phyloP scores from a whole-genome alignment of 371 early-diverging fungal genomes.

The Sporodiniella umbellata region DNA sequence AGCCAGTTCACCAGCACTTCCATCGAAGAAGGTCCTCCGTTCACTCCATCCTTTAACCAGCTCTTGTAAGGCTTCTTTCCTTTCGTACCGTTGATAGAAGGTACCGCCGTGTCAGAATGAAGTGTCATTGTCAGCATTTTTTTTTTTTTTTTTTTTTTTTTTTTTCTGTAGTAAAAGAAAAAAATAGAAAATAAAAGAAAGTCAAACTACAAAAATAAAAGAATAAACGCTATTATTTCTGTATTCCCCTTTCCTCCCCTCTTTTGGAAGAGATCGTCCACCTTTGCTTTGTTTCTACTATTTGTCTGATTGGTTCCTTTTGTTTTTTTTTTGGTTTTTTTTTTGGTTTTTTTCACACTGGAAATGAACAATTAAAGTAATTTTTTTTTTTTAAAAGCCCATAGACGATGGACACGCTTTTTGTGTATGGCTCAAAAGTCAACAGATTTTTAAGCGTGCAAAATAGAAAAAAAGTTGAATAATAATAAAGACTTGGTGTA shows the following conservation, averaged over 20 bases:
- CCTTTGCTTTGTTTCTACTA: constrained; percentile 11
- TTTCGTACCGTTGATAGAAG: constrained; percentile 20
- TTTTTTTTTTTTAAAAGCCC: no score
- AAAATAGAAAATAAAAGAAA: constrained; percentile 9
- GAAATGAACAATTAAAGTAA: constrained; percentile 2
- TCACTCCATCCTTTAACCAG: constrained; percentile 49
- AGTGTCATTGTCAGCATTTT: constrained; percentile 32
- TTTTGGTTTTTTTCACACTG: background rate
- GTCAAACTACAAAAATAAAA: background rate
- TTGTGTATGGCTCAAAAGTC: no score
- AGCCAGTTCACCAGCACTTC: constrained; percentile 44
- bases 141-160: background rate
- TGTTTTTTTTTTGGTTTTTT: constrained; percentile 11
- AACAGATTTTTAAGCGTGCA: no score
- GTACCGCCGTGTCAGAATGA: constrained; percentile 9
- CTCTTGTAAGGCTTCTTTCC: constrained; percentile 50
- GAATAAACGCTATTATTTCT: constrained; percentile 4
- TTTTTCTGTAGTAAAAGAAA: constrained; percentile 1
- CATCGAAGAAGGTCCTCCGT: constrained; percentile 48
- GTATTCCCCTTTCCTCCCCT: constrained; percentile 4
- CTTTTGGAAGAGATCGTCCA: constrained; percentile 18
- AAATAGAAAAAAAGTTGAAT: no score
- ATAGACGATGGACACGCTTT: no score
- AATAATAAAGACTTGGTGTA: no score
- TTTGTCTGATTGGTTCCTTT: constrained; percentile 24